Evolutionary conservation across 345 rosid species (phyloP), one percentile per base, ranked within the genome.

Genomic region (Capsella bursapastoris): DNA sequence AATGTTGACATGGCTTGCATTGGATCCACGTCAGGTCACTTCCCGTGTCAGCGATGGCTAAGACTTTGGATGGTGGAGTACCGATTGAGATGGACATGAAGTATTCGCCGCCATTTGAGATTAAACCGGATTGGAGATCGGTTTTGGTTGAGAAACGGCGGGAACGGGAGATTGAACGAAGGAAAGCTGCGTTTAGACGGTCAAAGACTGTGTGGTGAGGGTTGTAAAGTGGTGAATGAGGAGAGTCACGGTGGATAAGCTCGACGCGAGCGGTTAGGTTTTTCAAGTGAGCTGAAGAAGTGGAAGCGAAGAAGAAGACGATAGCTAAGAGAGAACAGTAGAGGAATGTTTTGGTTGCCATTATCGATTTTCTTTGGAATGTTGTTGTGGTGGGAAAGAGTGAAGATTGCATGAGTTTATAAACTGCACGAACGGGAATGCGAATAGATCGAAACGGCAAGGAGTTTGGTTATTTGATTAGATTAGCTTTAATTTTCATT

Each of bases 201-300:
- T 81, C 68, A 0, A 72, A 59, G 56, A 51, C 41, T 10, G 77
- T 59, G 55, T 71, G 74, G 9, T 47, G 18, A 16, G 58, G 68
- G 58, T 81, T 81, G 72, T 51, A 78, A 34, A 74, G 64, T 14
- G 84, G 82, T 8, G 84, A 81, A 0, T 27, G 35, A 0, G 74
- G 77, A 5, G 77, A 81, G 64, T 81, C 82, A 32, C 78, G 84
- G 57, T 78, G 84, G 57, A 81, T 78, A 10, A 81, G 78, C 62
- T 78, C 59, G 7, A 78, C 13, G 22, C 22, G 22, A 22, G 22
- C 22, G 31, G 71, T 66, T 53, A 81, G 27, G 29, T 8, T 45
- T 7, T 32, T 16, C n/a, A 3, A 28, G 47, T 64, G 49, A 48
- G 75, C 32, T 64, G 61, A 58, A 47, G 72, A 40, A 57, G 63